phyloP scores from a whole-genome alignment of 1,284 basidiomycete genomes.

The Termitomyces sp. region DNA sequence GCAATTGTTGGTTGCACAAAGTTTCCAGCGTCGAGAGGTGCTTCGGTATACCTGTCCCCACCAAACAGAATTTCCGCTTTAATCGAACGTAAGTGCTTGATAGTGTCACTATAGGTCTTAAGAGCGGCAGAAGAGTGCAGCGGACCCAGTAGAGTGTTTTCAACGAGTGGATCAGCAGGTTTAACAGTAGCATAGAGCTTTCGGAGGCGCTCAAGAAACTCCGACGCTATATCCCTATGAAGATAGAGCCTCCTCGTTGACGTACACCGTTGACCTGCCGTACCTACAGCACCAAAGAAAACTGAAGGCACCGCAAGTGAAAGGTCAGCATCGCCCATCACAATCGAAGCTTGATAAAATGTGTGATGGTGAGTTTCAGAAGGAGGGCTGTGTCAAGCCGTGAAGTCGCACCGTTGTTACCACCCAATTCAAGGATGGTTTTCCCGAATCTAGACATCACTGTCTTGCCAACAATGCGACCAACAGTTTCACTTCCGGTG shows the following conservation, averaged over 20 bases:
- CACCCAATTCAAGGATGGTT: slow-evolving; percentile 87
- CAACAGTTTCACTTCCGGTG: slow-evolving; percentile 88
- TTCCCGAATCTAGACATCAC: slow-evolving; percentile 84
- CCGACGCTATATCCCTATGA: slow-evolving; percentile 72
- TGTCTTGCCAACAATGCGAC: slow-evolving; percentile 75
- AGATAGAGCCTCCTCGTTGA: slow-evolving; percentile 88
- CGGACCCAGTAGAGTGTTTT: slow-evolving; percentile 78
- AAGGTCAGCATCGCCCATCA: slow-evolving; percentile 92
- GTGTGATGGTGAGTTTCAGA: slow-evolving; percentile 17
- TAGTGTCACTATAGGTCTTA: slow-evolving; percentile 58
- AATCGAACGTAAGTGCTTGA: slow-evolving; percentile 58
- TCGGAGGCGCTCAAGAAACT: slow-evolving; percentile 73
- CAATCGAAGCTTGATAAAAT: slow-evolving; percentile 64
- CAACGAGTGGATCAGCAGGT: slow-evolving; percentile 79
- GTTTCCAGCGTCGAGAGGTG: slow-evolving; percentile 62
- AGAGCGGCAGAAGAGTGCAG: slow-evolving; percentile 72
- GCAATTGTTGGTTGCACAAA: slow-evolving; percentile 89
- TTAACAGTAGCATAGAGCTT: slow-evolving; percentile 65
- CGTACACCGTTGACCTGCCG: slow-evolving; percentile 93
- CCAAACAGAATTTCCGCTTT: slow-evolving; percentile 78
- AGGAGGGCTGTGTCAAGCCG: slow-evolving; percentile 6
- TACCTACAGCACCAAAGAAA: slow-evolving; percentile 93
- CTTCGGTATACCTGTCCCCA: slow-evolving; percentile 49
- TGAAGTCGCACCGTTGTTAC: slow-evolving; percentile 73
- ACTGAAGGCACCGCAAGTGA: slow-evolving; percentile 83